A percentile compares a stretch with the other conserved stretches of the same genome.
Conservation (phyloP, 441 rosid genomes). For the Populus trichocarpa region DNA sequence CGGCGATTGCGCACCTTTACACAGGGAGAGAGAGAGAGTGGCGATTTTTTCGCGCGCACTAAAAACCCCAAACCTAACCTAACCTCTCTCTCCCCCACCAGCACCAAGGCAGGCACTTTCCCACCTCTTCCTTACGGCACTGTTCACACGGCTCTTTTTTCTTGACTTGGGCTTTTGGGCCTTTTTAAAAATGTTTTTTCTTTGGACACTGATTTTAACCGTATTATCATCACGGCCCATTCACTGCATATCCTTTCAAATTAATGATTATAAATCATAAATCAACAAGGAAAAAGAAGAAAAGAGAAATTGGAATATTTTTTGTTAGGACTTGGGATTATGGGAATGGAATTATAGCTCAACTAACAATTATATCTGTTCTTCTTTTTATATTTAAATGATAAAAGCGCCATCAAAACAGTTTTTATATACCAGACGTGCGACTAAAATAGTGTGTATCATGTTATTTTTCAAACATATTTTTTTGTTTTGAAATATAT, state of each 20-base stretch:
- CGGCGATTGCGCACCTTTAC: constrained; percentile 29
- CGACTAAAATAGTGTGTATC: too few relatives aligned
- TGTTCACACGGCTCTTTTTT: constrained; percentile 4
- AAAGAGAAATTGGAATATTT: too few relatives aligned
- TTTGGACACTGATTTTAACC: background rate
- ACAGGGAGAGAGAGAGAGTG: constrained; percentile 6
- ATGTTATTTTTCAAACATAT: too few relatives aligned
- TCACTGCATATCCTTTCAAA: background rate
- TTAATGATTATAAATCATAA: too few relatives aligned
- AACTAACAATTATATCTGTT: too few relatives aligned
- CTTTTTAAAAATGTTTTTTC: background rate
- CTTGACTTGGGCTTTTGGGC: background rate
- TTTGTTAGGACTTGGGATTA: too few relatives aligned
- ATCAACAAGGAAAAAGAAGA: too few relatives aligned
- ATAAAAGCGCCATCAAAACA: too few relatives aligned
- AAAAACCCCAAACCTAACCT: background rate
- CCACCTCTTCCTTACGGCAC: background rate
- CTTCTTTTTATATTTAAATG: too few relatives aligned
- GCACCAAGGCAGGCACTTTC: background rate
- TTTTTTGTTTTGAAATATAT: too few relatives aligned
- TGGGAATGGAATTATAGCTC: too few relatives aligned
- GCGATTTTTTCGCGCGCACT: constrained; percentile 33
- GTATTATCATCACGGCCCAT: background rate
- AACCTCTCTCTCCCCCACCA: background rate
- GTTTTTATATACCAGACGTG: too few relatives aligned